These are phyloP conservation scores for Kuraishia piskuri DNA, from an alignment of 805 yeast species.

Conservation along the genomic window DNA sequence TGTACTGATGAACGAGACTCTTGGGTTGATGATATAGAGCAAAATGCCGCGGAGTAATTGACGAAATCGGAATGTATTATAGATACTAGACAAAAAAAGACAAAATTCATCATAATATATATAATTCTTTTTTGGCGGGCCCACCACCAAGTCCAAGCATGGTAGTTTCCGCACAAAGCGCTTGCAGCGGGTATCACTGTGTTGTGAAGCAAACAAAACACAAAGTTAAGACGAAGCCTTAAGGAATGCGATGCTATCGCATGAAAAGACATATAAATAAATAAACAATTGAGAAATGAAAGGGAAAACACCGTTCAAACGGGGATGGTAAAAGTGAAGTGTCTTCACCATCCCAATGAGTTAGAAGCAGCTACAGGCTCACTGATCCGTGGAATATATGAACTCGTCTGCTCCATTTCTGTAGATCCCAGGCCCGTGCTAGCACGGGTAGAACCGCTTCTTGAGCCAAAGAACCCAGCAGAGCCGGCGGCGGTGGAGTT, in stretches of 20 bases:
- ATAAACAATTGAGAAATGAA: not conserved
- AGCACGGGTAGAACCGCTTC: not conserved
- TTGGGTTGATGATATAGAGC: not conserved
- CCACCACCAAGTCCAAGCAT: not conserved
- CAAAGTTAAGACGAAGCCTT: not conserved
- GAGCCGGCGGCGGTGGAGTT: not conserved
- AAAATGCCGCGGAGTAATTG: too few species aligned
- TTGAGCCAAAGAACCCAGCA: not conserved
- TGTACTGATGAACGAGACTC: conserved; percentile 3
- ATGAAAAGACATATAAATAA: not conserved
- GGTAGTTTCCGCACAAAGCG: not conserved
- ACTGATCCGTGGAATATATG: conserved; percentile 41
- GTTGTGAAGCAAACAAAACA: too few species aligned
- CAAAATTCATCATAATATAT: too few species aligned
- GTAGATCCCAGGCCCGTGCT: not conserved
- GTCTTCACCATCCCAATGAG: conserved; percentile 57
- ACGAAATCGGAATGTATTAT: not conserved
- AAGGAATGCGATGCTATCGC: not conserved
- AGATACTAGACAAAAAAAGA: not conserved
- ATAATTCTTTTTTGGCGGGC: not conserved
- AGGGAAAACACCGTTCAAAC: not conserved
- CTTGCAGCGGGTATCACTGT: not conserved
- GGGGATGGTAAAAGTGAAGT: not conserved
- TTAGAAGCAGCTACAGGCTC: conserved; percentile 64
- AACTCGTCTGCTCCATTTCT: conserved; percentile 17